phyloP scores from a whole-genome alignment of 1,139 yeast genomes.

The Saccharomyces hybrid region DNA sequence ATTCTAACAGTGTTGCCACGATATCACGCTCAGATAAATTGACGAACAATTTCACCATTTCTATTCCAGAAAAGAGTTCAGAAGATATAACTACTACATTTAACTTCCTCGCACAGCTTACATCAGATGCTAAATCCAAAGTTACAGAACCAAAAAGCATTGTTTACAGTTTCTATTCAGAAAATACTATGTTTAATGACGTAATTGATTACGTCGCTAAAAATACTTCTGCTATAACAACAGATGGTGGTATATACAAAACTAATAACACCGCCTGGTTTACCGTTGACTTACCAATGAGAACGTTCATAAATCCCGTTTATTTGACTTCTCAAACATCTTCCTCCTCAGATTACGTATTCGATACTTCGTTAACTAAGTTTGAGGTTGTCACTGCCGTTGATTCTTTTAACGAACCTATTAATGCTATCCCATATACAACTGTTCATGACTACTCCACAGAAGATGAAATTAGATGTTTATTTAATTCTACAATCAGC shows the following conservation, averaged over 20 bases:
- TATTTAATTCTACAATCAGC: constrained; percentile 19
- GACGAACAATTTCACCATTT: constrained; percentile 18
- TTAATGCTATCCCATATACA: constrained; percentile 16
- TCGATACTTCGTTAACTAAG: constrained; percentile 16
- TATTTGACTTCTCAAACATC: constrained; percentile 18
- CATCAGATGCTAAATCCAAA: constrained; percentile 10
- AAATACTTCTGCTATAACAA: constrained; percentile 12
- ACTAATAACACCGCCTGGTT: constrained; percentile 25
- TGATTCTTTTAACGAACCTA: constrained; percentile 24
- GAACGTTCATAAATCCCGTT: constrained; percentile 15
- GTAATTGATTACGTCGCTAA: constrained; percentile 18
- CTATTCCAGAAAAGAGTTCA: constrained; percentile 9
- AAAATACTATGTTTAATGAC: constrained; percentile 14
- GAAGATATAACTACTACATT: constrained; percentile 18
- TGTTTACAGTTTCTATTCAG: constrained; percentile 17
- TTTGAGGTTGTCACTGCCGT: constrained; percentile 20
- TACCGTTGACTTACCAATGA: constrained; percentile 25
- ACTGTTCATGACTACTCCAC: constrained; percentile 23
- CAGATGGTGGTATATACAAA: constrained; percentile 23
- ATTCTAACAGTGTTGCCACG: constrained; percentile 17
- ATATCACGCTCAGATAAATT: constrained; percentile 13
- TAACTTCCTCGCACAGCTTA: constrained; percentile 21
- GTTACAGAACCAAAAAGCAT: constrained; percentile 14
- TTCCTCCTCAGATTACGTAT: constrained; percentile 12
- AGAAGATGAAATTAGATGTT: constrained; percentile 13